Evolutionary conservation across 176 grass and related monocot species (phyloP), one percentile per base, ranked within the genome.

Genomic region (Ampelocalamus luodianensis): DNA sequence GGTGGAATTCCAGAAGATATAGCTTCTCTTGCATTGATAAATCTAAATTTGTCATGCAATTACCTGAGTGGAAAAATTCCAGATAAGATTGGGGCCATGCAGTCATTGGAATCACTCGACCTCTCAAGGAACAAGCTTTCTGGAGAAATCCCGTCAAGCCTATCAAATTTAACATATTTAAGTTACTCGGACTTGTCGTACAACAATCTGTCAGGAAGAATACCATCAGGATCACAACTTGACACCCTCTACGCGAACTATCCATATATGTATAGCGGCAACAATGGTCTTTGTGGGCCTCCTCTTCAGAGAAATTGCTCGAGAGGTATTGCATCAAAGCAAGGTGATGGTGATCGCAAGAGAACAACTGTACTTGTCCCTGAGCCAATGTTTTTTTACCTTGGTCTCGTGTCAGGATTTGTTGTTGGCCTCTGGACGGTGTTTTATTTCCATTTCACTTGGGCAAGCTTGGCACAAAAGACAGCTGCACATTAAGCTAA

Each of bases 31-130:
- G 40, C 1, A 26, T 8, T 85, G 5, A 23, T 34, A 1, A 76
- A 60, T 49, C 85, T 90, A 27, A 85, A 85, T 22, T 70, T 85
- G 4, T 85, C 87, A 2, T 0, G 34, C 29, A 89, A 84, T 56
- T 37, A 14, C 40, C 51, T 89, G 3, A 67, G 3, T 0, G 65
- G 48, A 34, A 34, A 67, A n/a, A 86, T 89, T 55, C 63, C 86
- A 4, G 4, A 74, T 4, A 66, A 23, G 2, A 92, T 86, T 18
- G 82, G 86, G 11, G 3, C 11, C 6, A 70, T 89, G 60, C 14
- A 42, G 17, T 85, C 48, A 34, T 34, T 34, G 32, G 32, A 34
- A 34, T 34, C 32, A 34, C 32, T 34, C 32, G 32, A 34, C 32
- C 44, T 86, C 4, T 82, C 51, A 23, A 70, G 22, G 1, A 92